phyloP scores from a whole-genome alignment of 768 basidiomycete species.

The Rhodosporidiobolus sp. region DNA sequence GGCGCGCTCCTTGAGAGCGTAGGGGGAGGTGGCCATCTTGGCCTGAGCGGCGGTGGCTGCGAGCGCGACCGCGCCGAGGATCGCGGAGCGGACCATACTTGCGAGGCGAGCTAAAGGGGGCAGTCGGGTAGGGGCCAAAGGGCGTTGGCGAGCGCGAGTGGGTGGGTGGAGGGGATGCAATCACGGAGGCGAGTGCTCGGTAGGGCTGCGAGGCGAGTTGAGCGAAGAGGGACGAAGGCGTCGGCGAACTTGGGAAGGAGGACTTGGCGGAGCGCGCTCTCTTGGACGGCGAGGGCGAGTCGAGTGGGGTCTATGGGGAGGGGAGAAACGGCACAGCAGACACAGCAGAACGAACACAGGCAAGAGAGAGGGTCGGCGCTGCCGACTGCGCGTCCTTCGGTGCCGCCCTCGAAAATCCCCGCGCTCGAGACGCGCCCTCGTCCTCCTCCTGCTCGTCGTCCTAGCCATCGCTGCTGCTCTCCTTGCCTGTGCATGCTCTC shows the following conservation, averaged over 20 bases:
- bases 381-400: no score
- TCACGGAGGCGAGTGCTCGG: background rate
- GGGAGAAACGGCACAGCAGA: no score
- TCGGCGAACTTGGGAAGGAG: background rate
- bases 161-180: background rate
- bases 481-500: no score
- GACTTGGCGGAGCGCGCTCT: background rate
- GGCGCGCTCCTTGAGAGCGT: constrained; percentile 15
- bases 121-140: background rate
- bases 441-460: no score
- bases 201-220: background rate
- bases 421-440: no score
- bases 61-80: background rate
- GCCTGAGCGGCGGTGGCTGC: background rate
- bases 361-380: no score
- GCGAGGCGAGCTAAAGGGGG: background rate
- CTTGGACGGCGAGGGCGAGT: no score
- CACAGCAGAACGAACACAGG: no score
- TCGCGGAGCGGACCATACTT: background rate
- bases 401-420: no score
- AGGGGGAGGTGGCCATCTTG: background rate
- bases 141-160: background rate
- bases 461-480: no score
- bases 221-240: background rate
- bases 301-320: no score